phyloP scores from a whole-genome alignment of 1,284 basidiomycete species.

The Fomitopsis schrenkii region DNA sequence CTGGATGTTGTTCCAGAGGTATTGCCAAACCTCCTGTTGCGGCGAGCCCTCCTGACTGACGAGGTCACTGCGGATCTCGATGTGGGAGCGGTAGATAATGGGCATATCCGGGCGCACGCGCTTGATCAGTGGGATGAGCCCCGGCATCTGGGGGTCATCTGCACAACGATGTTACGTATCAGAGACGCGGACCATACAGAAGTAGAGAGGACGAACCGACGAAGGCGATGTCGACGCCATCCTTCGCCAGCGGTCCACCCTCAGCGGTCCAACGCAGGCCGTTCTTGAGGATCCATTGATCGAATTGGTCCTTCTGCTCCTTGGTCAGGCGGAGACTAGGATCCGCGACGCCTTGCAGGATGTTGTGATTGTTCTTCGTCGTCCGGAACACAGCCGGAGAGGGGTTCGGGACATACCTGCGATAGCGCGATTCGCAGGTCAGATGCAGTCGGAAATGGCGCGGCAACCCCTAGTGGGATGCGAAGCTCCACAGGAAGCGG shows the following conservation, averaged over 20 bases:
- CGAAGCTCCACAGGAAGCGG: not conserved
- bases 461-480: not conserved
- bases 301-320: constrained; percentile 74
- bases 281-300: constrained; percentile 86
- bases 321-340: constrained; percentile 71
- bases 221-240: constrained; percentile 81
- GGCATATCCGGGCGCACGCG: constrained; percentile 76
- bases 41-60: constrained; percentile 72
- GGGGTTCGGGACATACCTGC: constrained; percentile 84
- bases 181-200: not conserved
- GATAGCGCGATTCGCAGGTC: not conserved
- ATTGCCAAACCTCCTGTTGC: constrained; percentile 86
- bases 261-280: constrained; percentile 76
- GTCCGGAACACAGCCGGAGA: constrained; percentile 84
- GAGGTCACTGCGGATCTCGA: constrained; percentile 82
- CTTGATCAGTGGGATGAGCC: constrained; percentile 83
- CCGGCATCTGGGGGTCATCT: constrained; percentile 86
- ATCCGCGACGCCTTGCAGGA: constrained; percentile 79
- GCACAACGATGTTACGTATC: not conserved
- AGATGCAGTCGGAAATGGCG: not conserved
- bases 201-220: constrained; percentile 49
- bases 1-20: constrained; percentile 86
- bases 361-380: constrained; percentile 91
- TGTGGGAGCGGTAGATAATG: constrained; percentile 87
- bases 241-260: constrained; percentile 72